Conservation (phyloP, 345 rosid species). For the Draba incana region DNA sequence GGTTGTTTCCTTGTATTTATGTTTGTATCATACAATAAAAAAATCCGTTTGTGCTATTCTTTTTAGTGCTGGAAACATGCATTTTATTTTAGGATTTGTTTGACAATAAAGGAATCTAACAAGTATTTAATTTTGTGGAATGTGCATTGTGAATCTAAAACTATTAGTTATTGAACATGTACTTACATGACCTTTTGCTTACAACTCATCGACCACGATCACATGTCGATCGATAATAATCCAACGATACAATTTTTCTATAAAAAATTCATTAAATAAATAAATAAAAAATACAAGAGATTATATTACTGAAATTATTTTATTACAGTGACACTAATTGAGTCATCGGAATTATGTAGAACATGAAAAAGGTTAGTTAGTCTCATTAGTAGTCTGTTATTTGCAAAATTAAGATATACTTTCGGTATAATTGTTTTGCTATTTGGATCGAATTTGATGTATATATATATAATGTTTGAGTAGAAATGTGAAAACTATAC, state of each 20-base stretch:
- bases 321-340: not conserved
- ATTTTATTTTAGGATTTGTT: not conserved
- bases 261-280: not conserved
- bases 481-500: no score
- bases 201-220: constrained; percentile 22
- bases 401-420: no score
- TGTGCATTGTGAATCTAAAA: not conserved
- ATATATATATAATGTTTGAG: no score
- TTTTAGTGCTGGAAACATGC: constrained; percentile 3
- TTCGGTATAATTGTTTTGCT: no score
- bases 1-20: not conserved
- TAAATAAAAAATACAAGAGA: not conserved
- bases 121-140: not conserved
- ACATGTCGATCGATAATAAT: constrained; percentile 35
- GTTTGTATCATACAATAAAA: not conserved
- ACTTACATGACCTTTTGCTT: constrained; percentile 8
- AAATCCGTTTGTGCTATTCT: not conserved
- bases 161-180: not conserved
- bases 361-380: no score
- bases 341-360: no score
- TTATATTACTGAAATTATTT: not conserved
- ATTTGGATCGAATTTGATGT: no score
- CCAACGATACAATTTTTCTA: not conserved
- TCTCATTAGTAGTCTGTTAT: no score
- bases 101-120: not conserved